Evolutionary conservation across 2,329 filamentous ascomycete genomes (phyloP).

Genomic region (Biscogniauxia sp.): DNA sequence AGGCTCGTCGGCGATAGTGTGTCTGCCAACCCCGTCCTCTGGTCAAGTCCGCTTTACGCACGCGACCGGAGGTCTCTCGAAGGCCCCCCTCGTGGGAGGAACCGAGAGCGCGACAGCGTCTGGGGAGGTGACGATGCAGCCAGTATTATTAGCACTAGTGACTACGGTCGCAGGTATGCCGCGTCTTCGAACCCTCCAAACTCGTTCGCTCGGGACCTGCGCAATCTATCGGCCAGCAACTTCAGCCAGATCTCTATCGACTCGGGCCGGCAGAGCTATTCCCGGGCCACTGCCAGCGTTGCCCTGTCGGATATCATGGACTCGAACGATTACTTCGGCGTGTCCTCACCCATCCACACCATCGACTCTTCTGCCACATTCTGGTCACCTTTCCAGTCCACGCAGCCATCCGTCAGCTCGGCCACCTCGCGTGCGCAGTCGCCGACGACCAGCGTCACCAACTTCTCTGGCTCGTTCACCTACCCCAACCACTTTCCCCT

Average conservation of each 20-base stretch:
- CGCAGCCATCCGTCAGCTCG: slow-evolving; percentile 63
- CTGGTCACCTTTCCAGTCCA: slow-evolving; percentile 82
- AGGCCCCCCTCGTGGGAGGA: slow-evolving; percentile 31
- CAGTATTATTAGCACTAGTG: slow-evolving; percentile 52
- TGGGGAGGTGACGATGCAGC: slow-evolving; percentile 49
- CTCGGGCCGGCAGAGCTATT: slow-evolving; percentile 61
- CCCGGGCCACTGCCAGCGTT: slow-evolving; percentile 48
- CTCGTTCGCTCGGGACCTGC: slow-evolving; percentile 55
- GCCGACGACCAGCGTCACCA: slow-evolving; percentile 60
- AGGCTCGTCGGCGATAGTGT: slow-evolving; percentile 84
- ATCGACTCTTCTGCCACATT: slow-evolving; percentile 78
- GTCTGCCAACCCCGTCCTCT: slow-evolving; percentile 80
- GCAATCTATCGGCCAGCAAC: slow-evolving; percentile 59
- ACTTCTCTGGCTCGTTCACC: slow-evolving; percentile 51
- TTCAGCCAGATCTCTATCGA: slow-evolving; percentile 69
- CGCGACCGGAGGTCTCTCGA: slow-evolving; percentile 68
- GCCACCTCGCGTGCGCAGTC: slow-evolving; percentile 58
- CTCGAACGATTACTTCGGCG: slow-evolving; percentile 68
- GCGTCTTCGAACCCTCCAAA: slow-evolving; percentile 45
- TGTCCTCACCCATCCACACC: slow-evolving; percentile 65
- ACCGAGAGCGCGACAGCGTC: slow-evolving; percentile 45
- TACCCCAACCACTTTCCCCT: slow-evolving; percentile 41
- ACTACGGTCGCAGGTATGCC: slow-evolving; percentile 49
- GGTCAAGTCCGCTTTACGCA: slow-evolving; percentile 86
- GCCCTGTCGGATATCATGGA: slow-evolving; percentile 65